These are phyloP conservation scores for Kodamaea kakaduensis DNA, from an alignment of 805 yeast genomes.

Conservation along the genomic window DNA sequence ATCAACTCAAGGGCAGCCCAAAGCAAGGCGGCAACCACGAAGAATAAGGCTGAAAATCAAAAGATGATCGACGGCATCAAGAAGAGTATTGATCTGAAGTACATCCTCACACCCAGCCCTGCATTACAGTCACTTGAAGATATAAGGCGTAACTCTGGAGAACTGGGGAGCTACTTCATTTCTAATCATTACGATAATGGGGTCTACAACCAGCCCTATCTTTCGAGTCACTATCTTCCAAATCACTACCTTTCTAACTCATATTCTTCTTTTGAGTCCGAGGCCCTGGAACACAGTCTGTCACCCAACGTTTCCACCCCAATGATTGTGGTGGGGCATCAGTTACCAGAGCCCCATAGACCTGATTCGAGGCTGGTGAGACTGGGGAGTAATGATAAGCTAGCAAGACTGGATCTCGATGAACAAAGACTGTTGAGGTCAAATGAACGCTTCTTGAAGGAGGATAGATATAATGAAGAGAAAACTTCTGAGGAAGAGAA, in stretches of 20 bases:
- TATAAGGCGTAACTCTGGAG: neutral
- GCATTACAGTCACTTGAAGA: constrained; percentile 7
- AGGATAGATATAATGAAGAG: too few relatives aligned
- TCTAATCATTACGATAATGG: too few relatives aligned
- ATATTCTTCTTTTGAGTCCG: constrained; percentile 24
- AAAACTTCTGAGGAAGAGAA: neutral
- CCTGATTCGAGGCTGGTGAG: too few relatives aligned
- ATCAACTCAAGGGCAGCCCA: constrained; percentile 25
- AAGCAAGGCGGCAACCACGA: constrained; percentile 16
- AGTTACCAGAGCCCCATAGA: neutral
- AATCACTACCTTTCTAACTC: constrained; percentile 20
- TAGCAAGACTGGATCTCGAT: too few relatives aligned
- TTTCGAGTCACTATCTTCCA: too few relatives aligned
- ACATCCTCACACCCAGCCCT: constrained; percentile 14
- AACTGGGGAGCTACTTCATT: constrained; percentile 1
- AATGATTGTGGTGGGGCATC: constrained; percentile 6
- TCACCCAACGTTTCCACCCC: constrained; percentile 8
- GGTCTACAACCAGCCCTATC: too few relatives aligned
- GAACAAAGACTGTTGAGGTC: too few relatives aligned
- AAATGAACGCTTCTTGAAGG: too few relatives aligned
- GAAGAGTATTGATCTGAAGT: constrained; percentile 34
- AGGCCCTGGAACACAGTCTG: constrained; percentile 20
- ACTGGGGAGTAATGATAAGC: too few relatives aligned
- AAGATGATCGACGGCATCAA: constrained; percentile 29
- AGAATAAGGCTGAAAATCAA: constrained; percentile 18